Conservation (phyloP, 2,329 filamentous ascomycete genomes). For the Aspergillus versicolor region DNA sequence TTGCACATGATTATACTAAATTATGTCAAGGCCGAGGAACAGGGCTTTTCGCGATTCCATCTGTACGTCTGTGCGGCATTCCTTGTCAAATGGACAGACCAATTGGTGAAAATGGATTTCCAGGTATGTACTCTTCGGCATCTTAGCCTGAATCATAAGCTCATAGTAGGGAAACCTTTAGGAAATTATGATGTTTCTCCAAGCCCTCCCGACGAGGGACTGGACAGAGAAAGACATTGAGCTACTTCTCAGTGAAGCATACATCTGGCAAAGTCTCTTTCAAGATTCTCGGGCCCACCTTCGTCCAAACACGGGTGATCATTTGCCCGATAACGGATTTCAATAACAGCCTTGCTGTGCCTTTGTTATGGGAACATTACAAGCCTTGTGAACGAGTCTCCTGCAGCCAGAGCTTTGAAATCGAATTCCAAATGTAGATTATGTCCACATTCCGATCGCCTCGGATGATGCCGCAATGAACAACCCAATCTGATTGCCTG, state of each 20-base stretch:
- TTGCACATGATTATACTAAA: constrained; percentile 15
- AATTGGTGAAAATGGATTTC: constrained; percentile 95
- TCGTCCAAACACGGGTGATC: constrained; percentile 34
- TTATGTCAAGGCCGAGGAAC: constrained; percentile 77
- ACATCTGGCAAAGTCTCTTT: constrained; percentile 98
- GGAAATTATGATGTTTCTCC: constrained; percentile 99
- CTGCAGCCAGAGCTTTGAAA: neutral
- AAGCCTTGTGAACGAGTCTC: neutral
- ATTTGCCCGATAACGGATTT: constrained; percentile 34
- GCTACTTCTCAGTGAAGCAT: constrained; percentile 89
- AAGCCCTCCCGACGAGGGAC: constrained; percentile 83
- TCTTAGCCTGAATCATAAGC: neutral
- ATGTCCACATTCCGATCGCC: neutral
- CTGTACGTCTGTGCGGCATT: constrained; percentile 98
- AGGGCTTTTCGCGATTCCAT: constrained; percentile 97
- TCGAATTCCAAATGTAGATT: neutral
- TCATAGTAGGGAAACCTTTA: constrained; percentile 46
- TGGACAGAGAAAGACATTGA: constrained; percentile 99
- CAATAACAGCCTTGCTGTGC: constrained; percentile 50
- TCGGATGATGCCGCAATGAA: neutral
- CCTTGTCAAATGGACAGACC: constrained; percentile 96
- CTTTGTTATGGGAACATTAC: neutral
- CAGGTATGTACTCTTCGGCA: constrained; percentile 41
- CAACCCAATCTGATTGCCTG: neutral
- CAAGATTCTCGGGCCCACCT: constrained; percentile 92